Base-by-base conservation (phyloP, 495 filamentous ascomycete genomes). In the Penicillium coffeae region DNA sequence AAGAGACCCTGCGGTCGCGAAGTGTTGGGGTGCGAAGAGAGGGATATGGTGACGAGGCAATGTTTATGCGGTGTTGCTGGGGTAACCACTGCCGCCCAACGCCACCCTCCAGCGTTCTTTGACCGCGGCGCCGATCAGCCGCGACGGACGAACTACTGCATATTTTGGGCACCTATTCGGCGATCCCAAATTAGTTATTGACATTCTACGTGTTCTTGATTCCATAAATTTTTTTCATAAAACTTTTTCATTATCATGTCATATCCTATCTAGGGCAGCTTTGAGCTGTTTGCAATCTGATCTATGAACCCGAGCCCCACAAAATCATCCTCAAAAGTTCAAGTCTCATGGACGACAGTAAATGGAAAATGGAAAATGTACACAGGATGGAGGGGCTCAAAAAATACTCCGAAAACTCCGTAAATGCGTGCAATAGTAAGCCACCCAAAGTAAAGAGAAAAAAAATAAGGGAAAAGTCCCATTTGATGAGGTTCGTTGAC, bases 31-130 rank as follows among this genome's bases (percentile, higher is more conserved):
- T 61, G 50, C 58, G 60, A 56, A 52, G 53, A 51, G 58, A 56
- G 39, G 52, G 60, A 55, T 46, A 40, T 46, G 19, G 21, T 30
- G 25, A 30, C 35, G 35, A 34, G 25, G 39, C 51, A 33, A 38
- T 73, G 66, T 75, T 75, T 73, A 73, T 61, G 40, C 42, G 54
- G 60, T 68, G 72, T 75, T 59, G 63, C 72, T 70, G 63, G 70
- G 72, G 72, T 70, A 75, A 75, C 72, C 16, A 38, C 42, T 38
- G 21, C 40, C 50, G 45, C 39, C 50, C 21, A 38, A 39, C 27
- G 21, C 42, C 15, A 20, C 45, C 8, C 58, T 58, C 58, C 30
- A 4, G 25, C 25, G 25, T 30, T 30, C 25, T 30, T 30, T 30
- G 25, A 30, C 25, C 21, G 18, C 5, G 18, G 22, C 40, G 38